These are phyloP conservation scores for Ascochyta fabae DNA, from an alignment of 2,329 filamentous ascomycete genomes.

Conservation along the genomic window DNA sequence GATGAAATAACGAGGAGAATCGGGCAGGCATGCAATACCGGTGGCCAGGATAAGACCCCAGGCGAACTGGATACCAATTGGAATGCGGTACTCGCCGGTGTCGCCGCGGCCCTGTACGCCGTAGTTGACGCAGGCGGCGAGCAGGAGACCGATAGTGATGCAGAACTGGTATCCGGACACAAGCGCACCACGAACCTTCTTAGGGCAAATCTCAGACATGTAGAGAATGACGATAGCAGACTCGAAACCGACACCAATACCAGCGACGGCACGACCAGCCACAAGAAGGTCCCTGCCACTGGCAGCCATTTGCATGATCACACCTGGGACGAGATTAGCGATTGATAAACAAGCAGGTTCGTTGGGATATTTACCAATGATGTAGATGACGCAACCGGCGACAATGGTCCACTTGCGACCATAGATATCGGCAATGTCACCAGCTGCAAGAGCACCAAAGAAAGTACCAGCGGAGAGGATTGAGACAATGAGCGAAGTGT, in stretches of 20 bases:
- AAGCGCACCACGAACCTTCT: slow-evolving; percentile 72
- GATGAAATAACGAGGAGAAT: slow-evolving; percentile 38
- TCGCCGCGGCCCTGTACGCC: slow-evolving; percentile 61
- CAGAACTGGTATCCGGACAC: slow-evolving; percentile 71
- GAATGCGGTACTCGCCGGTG: slow-evolving; percentile 72
- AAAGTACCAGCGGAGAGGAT: slow-evolving; percentile 82
- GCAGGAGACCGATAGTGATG: slow-evolving; percentile 70
- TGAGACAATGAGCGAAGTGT: slow-evolving; percentile 66
- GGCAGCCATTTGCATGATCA: slow-evolving; percentile 17
- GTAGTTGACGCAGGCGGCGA: slow-evolving; percentile 69
- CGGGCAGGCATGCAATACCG: slow-evolving; percentile 43
- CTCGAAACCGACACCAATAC: slow-evolving; percentile 40
- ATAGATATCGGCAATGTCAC: slow-evolving; percentile 67
- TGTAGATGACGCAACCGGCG: slow-evolving; percentile 29
- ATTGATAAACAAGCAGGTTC: slow-evolving; percentile 9
- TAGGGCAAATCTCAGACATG: slow-evolving; percentile 72
- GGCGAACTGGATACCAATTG: slow-evolving; percentile 72
- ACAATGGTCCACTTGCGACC: slow-evolving; percentile 69
- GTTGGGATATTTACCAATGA: slow-evolving; percentile 30
- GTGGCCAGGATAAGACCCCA: slow-evolving; percentile 71
- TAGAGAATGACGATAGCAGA: slow-evolving; percentile 63
- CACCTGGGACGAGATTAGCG: slow-evolving; percentile 21
- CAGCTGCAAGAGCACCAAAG: slow-evolving; percentile 71
- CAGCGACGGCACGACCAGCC: slow-evolving; percentile 39
- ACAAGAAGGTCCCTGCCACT: slow-evolving; percentile 21